A percentile compares a stretch with the other conserved stretches of the same genome.
phyloP scores from a whole-genome alignment of 2,329 filamentous ascomycete genomes.

The Aspergillus latus region DNA sequence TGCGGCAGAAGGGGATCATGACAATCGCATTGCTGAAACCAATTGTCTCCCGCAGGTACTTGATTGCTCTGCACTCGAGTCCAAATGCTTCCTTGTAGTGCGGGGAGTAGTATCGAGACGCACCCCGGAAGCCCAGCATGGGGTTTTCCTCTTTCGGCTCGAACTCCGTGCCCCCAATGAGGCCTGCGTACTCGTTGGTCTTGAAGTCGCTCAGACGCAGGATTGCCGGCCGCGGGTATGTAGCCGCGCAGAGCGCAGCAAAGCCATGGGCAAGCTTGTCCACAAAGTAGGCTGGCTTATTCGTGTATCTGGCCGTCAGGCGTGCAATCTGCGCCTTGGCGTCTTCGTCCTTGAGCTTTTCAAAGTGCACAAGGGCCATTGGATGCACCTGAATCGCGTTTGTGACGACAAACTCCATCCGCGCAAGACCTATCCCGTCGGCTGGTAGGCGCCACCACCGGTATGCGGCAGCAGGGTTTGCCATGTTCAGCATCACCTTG shows the following conservation, averaged over 20 bases:
- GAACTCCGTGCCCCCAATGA: slow-evolving; percentile 43
- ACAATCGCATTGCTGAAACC: slow-evolving; percentile 41
- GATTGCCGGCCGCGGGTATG: slow-evolving; percentile 41
- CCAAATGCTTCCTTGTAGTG: slow-evolving; percentile 42
- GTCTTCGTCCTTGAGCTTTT: slow-evolving; percentile 29
- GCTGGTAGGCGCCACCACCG: slow-evolving; percentile 43
- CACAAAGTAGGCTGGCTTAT: slow-evolving; percentile 42
- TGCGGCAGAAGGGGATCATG: slow-evolving; percentile 44
- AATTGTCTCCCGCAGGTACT: slow-evolving; percentile 38
- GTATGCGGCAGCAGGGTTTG: slow-evolving; percentile 40
- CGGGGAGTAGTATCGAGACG: slow-evolving; percentile 45
- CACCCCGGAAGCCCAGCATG: slow-evolving; percentile 46
- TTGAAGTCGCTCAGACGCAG: slow-evolving; percentile 46
- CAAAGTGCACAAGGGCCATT: slow-evolving; percentile 40
- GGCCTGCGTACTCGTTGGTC: slow-evolving; percentile 43
- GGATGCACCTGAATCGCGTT: slow-evolving; percentile 40
- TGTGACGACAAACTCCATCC: slow-evolving; percentile 44
- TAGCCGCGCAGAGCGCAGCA: slow-evolving; percentile 39
- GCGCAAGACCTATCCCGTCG: slow-evolving; percentile 43
- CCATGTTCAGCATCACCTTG: slow-evolving; percentile 42
- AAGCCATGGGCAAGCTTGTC: slow-evolving; percentile 40
- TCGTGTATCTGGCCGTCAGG: slow-evolving; percentile 32
- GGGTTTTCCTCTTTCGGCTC: slow-evolving; percentile 44
- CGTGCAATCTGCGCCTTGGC: slow-evolving; percentile 29
- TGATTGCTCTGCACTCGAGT: slow-evolving; percentile 42